Evolutionary conservation across 805 yeast genomes (phyloP).

Genomic region (Ogataea ganodermae): DNA sequence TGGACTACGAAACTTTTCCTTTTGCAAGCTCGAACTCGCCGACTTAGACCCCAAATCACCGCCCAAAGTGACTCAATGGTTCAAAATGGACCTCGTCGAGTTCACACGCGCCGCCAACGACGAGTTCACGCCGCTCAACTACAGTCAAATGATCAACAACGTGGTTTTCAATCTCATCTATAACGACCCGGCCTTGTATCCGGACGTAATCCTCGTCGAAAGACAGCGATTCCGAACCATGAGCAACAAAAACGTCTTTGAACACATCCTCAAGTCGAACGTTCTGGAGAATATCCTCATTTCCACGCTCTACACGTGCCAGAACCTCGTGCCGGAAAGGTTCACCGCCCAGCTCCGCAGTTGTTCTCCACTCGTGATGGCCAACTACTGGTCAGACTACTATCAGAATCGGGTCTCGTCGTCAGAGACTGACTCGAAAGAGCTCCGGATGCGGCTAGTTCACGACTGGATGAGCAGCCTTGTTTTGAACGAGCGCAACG

Average conservation of each 20-base stretch:
- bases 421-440: conserved; percentile 22
- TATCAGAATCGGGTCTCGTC: not conserved
- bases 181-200: conserved; percentile 14
- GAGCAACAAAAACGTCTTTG: conserved; percentile 49
- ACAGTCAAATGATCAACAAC: conserved; percentile 25
- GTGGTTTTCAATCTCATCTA: conserved; percentile 25
- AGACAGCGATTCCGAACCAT: conserved; percentile 55
- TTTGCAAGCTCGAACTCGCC: conserved; percentile 25
- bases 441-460: conserved; percentile 29
- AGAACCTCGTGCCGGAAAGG: conserved; percentile 7
- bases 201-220: conserved; percentile 52
- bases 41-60: not conserved
- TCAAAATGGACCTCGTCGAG: conserved; percentile 34
- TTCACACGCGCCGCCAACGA: conserved; percentile 16
- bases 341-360: conserved; percentile 20
- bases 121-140: conserved; percentile 33
- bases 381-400: conserved; percentile 32
- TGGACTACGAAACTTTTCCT: conserved; percentile 38
- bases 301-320: conserved; percentile 25
- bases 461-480: conserved; percentile 27
- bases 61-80: conserved; percentile 34
- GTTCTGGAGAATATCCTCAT: conserved; percentile 53
- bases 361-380: conserved; percentile 34
- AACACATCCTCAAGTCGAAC: conserved; percentile 53
- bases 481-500: conserved; percentile 5